A percentile compares a stretch with the other conserved stretches of the same genome.
phyloP scores from a whole-genome alignment of 225 moss, liverwort and hornwort genomes.

The Asterella californica region DNA sequence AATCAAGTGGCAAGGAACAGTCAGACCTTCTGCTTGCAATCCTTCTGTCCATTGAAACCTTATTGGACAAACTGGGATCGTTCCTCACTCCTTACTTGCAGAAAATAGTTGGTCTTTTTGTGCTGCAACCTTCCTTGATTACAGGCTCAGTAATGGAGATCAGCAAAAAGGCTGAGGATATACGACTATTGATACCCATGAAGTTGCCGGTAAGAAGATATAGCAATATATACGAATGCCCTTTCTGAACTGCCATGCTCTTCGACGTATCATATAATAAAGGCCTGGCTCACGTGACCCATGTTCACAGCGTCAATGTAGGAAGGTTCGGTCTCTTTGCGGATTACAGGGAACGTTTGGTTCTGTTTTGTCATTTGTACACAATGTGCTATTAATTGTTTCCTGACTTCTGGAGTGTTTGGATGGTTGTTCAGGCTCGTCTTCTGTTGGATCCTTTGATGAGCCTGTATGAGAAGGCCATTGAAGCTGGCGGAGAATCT shows the following conservation, averaged over 20 bases:
- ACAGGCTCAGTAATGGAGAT: slow-evolving; percentile 35
- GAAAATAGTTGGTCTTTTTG: slow-evolving; percentile 61
- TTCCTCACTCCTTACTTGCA: slow-evolving; percentile 85
- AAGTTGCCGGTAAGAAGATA: slow-evolving; percentile 63
- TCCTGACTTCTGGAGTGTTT: not conserved
- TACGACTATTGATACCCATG: slow-evolving; percentile 56
- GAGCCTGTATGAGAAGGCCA: slow-evolving; percentile 58
- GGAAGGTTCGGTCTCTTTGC: not conserved
- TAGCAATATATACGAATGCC: not conserved
- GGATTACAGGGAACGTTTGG: not conserved
- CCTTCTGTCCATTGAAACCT: slow-evolving; percentile 61
- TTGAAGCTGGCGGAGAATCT: slow-evolving; percentile 58
- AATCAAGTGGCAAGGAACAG: slow-evolving; percentile 16
- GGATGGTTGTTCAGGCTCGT: slow-evolving; percentile 55
- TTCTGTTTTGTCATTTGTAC: not conserved
- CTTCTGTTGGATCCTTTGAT: slow-evolving; percentile 80
- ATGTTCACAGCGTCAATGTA: not conserved
- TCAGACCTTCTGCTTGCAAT: slow-evolving; percentile 52
- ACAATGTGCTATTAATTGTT: not conserved
- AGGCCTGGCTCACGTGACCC: not conserved
- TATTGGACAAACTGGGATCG: slow-evolving; percentile 73
- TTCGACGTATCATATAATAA: not conserved
- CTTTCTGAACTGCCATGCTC: not conserved
- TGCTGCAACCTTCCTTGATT: slow-evolving; percentile 62
- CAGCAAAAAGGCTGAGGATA: slow-evolving; percentile 40